These are phyloP conservation scores for Metschnikowia reukaufii DNA, from an alignment of 805 yeast genomes.

Conservation along the genomic window DNA sequence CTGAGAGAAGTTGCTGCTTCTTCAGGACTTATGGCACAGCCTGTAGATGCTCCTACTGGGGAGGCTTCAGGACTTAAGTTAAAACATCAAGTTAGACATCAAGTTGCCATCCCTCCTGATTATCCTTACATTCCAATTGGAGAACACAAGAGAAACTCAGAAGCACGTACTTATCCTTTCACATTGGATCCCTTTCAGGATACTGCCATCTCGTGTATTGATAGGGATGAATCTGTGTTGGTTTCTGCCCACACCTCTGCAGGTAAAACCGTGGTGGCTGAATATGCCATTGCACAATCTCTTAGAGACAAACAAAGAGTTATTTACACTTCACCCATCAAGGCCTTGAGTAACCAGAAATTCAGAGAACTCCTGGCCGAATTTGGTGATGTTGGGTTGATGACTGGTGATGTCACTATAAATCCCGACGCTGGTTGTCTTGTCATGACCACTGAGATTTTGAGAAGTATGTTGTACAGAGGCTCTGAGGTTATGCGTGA, in stretches of 20 bases:
- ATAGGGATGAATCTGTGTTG: conserved; percentile 87
- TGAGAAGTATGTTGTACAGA: conserved; percentile 92
- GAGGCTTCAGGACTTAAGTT: conserved; percentile 50
- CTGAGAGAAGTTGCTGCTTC: conserved; percentile 86
- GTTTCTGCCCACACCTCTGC: conserved; percentile 98
- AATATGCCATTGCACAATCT: conserved; percentile 96
- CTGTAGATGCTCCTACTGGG: conserved; percentile 28
- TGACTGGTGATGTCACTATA: conserved; percentile 99
- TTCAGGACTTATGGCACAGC: conserved; percentile 55
- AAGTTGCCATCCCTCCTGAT: conserved; percentile 93
- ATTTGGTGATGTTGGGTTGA: conserved; percentile 94
- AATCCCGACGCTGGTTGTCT: conserved; percentile 98
- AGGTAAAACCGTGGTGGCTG: conserved; percentile 96
- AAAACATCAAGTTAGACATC: conserved; percentile 94
- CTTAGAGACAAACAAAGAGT: conserved; percentile 88
- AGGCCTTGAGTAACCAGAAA: conserved; percentile 92
- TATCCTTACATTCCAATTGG: conserved; percentile 87
- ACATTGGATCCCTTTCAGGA: conserved; percentile 96
- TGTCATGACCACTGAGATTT: conserved; percentile 98
- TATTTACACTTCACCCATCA: conserved; percentile 92
- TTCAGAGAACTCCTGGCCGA: conserved; percentile 90
- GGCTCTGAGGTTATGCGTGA: conserved; percentile 98
- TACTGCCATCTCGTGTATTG: conserved; percentile 93
- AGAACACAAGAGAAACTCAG: conserved; percentile 71
- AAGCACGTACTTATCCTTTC: conserved; percentile 92